Percentiles rank a stretch among this genome's conserved stretches.
Evolutionary conservation across 2,329 filamentous ascomycete genomes (phyloP).

Genomic region (Fusarium sp.): DNA sequence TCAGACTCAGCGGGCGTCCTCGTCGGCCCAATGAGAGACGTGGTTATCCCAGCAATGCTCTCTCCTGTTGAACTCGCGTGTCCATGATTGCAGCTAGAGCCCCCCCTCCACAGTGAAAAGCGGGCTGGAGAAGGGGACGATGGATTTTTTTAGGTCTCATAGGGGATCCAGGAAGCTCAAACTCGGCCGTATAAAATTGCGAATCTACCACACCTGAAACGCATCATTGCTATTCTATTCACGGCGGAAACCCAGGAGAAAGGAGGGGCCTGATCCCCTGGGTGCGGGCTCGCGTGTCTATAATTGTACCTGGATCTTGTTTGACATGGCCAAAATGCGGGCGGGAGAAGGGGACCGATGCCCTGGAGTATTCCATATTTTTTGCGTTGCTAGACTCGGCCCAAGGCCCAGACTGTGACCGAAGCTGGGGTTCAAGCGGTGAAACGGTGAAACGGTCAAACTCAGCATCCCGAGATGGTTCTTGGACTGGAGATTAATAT

Average conservation of each 20-base stretch:
- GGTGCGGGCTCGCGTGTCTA: background rate
- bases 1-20: slow-evolving; percentile 8
- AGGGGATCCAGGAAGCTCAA: background rate
- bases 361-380: slow-evolving; percentile 19
- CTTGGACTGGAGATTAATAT: background rate
- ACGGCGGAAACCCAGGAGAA: background rate
- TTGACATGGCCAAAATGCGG: background rate
- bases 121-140: background rate
- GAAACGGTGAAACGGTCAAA: slow-evolving; percentile 10
- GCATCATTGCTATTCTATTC: background rate
- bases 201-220: background rate
- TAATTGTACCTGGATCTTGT: background rate
- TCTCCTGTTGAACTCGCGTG: slow-evolving; percentile 23
- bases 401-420: slow-evolving; percentile 13
- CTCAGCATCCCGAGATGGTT: background rate
- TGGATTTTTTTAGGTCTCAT: background rate
- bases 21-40: slow-evolving; percentile 29
- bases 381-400: slow-evolving; percentile 15
- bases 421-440: slow-evolving; percentile 22
- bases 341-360: slow-evolving; percentile 3
- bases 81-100: slow-evolving; percentile 17
- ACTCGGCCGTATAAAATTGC: background rate
- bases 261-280: background rate
- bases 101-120: slow-evolving; percentile 10
- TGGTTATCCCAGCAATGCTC: slow-evolving; percentile 11